These are phyloP conservation scores for Metschnikowia hibisci DNA, from an alignment of 805 yeast species.

Conservation along the genomic window DNA sequence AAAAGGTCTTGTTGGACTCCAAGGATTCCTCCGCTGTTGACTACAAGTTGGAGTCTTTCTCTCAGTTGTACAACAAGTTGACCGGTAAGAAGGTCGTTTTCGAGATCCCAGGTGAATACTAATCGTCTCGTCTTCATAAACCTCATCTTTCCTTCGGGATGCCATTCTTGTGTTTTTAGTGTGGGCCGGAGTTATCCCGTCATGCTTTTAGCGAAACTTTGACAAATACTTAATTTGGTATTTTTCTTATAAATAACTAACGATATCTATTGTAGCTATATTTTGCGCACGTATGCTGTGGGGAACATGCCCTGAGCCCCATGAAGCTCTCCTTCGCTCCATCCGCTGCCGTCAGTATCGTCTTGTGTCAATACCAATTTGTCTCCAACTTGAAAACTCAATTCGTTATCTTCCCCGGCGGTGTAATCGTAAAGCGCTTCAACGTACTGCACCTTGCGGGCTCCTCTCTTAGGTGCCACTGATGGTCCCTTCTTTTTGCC, in stretches of 20 bases:
- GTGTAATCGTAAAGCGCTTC: constrained; percentile 71
- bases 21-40: constrained; percentile 96
- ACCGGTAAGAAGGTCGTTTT: constrained; percentile 99
- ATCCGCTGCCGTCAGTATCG: constrained; percentile 71
- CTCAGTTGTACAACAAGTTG: constrained; percentile 95
- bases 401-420: constrained; percentile 78
- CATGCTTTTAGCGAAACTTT: constrained; percentile 19
- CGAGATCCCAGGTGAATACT: constrained; percentile 67
- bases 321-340: constrained; percentile 87
- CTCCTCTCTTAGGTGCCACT: constrained; percentile 76
- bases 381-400: constrained; percentile 71
- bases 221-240: constrained; percentile 22
- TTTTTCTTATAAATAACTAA: constrained; percentile 22
- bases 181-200: constrained; percentile 17
- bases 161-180: constrained; percentile 19
- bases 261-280: constrained; percentile 18
- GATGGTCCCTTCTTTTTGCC: constrained; percentile 62
- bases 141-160: constrained; percentile 12
- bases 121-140: constrained; percentile 18
- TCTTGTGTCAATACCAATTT: constrained; percentile 57
- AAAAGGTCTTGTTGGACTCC: constrained; percentile 95
- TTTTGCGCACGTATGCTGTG: constrained; percentile 57
- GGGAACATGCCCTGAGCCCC: constrained; percentile 74
- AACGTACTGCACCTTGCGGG: constrained; percentile 58
- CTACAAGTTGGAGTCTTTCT: constrained; percentile 99